Base-by-base conservation (phyloP, 352 stramenopile genomes). In the Lagenidium sp. region DNA sequence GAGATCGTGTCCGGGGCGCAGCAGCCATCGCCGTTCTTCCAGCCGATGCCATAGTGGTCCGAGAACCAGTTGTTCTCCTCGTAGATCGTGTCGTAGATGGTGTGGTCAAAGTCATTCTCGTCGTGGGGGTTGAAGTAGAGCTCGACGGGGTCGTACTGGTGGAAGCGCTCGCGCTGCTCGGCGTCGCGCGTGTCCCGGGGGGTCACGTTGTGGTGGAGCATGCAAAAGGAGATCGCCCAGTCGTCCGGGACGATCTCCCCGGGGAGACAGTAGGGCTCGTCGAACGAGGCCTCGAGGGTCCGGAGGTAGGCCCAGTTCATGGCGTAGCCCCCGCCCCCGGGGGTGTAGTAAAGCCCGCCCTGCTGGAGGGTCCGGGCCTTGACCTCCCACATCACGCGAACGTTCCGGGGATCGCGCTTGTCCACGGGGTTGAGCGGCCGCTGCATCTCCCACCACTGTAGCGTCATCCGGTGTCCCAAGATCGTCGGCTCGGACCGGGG, bases 31-130 rank as follows among this genome's bases (percentile, higher is more conserved):
- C 67, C 81, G 43, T 82, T 90, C 50, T 85, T 70, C 76, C 77
- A 90, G 34, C 77, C 76, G 47, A 94, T 78, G 8, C 78, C 77
- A 29, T 71, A 48, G 39, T 90, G 78, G 50, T 94, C 79, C 44
- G 78, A 88, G 53, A 90, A 94, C 81, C 81, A 93, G 54, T 93
- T 93, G 57, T 85, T 88, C 52, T 90, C 78, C 21, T 89, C 61
- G 46, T 87, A 86, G 47, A 90, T 83, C 5, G 81, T 84, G 29
- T 62, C 48, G 45, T 85, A 91, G 22, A 89, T 36, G 0, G 47
- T 59, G 55, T 89, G 75, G 48, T 93, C 67, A 58, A 74, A 93
- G 2, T 62, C 77, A 4, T 81, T 60, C 26, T 73, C 60, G 56
- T 93, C 73, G 59, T 89, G 60, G 5, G 54, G 48, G 44, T 65